phyloP scores from a whole-genome alignment of 208 protist species.

The Crithidia mellificae region DNA sequence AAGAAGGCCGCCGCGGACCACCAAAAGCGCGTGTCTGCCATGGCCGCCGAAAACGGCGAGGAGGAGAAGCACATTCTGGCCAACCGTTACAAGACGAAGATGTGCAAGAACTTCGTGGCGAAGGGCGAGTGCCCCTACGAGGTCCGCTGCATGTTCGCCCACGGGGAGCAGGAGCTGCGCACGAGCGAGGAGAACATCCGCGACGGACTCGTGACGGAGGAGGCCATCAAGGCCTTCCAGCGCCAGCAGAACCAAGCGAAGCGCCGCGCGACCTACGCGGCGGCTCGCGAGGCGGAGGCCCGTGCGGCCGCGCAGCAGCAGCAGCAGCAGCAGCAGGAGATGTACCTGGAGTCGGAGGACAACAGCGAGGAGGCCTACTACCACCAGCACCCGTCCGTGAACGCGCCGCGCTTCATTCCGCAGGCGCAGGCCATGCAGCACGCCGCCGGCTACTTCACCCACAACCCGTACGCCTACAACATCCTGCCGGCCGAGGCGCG shows the following conservation, averaged over 20 bases:
- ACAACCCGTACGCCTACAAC: conserved; percentile 57
- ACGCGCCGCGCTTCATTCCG: conserved; percentile 10
- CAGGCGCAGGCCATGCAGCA: conserved; percentile 10
- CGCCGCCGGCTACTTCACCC: conserved; percentile 18
- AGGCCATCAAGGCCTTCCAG: conserved; percentile 68
- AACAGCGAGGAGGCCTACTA: neutral
- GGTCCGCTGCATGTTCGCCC: conserved; percentile 76
- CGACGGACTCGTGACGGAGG: conserved; percentile 65
- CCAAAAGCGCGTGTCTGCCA: conserved; percentile 19
- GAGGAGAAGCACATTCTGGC: conserved; percentile 31
- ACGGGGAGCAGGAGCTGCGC: conserved; percentile 72
- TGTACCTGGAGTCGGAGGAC: conserved; percentile 10
- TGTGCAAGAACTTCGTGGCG: conserved; percentile 69
- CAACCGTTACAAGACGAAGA: conserved; percentile 61
- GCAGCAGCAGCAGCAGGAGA: no score
- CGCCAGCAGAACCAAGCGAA: conserved; percentile 27
- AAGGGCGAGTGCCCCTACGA: conserved; percentile 66
- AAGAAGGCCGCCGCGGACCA: conserved; percentile 13
- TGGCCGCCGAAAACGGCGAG: conserved; percentile 7
- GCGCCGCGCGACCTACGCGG: conserved; percentile 17
- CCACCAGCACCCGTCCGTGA: neutral
- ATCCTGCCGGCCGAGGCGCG: conserved; percentile 37
- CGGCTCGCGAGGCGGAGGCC: conserved; percentile 12
- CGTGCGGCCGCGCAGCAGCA: conserved; percentile 4
- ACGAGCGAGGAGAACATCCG: conserved; percentile 63